Conservation (phyloP, 2,329 filamentous ascomycete species). For the Colletotrichum filicis region DNA sequence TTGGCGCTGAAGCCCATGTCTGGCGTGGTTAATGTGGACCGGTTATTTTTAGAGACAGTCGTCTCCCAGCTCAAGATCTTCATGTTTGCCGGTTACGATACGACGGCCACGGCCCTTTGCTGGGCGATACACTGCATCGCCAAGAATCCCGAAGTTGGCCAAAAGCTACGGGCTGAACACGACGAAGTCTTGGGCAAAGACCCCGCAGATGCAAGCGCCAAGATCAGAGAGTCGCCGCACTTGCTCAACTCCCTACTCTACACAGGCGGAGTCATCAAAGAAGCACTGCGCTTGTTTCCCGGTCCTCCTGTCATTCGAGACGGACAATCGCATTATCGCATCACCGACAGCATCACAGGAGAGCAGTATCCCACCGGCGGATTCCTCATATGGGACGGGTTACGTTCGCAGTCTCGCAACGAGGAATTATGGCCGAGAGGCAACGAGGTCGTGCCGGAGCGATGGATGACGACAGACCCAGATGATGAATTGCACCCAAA, state of each 20-base stretch:
- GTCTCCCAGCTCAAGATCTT: conserved; percentile 49
- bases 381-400: conserved; percentile 38
- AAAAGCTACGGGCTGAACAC: conserved; percentile 43
- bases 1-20: conserved; percentile 38
- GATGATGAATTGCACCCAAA: conserved; percentile 29
- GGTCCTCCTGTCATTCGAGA: conserved; percentile 54
- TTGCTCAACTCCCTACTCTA: conserved; percentile 62
- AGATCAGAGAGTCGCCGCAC: conserved; percentile 51
- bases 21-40: not conserved
- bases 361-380: conserved; percentile 49
- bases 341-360: conserved; percentile 48
- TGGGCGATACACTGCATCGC: conserved; percentile 41
- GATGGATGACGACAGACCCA: conserved; percentile 47
- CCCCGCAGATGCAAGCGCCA: conserved; percentile 45
- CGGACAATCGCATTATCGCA: conserved; percentile 43
- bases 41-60: conserved; percentile 41
- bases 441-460: conserved; percentile 52
- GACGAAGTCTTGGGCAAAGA: conserved; percentile 40
- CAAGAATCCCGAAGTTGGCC: conserved; percentile 39
- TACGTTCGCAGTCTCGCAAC: conserved; percentile 40
- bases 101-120: conserved; percentile 47
- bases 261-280: conserved; percentile 64
- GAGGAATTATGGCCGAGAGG: conserved; percentile 50
- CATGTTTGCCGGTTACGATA: conserved; percentile 52
- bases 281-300: conserved; percentile 63